Conservation (phyloP, 345 rosid species). For the Lepidium africanum region DNA sequence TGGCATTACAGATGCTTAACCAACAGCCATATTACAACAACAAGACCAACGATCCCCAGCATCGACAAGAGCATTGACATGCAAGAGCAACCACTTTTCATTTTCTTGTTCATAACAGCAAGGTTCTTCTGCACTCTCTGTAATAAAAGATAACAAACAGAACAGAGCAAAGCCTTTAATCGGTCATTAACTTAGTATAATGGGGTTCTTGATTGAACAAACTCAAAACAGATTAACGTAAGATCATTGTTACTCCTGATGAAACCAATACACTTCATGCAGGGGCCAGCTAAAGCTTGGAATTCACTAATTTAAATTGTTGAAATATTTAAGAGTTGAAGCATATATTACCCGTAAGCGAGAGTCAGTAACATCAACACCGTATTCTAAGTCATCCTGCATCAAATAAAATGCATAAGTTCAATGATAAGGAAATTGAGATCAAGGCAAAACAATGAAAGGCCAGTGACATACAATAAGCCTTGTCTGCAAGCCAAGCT, state of each 20-base stretch:
- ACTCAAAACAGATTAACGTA: not conserved
- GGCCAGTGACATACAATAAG: constrained; percentile 52
- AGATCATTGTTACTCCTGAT: not conserved
- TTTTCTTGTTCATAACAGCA: constrained; percentile 84
- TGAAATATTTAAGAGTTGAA: not conserved
- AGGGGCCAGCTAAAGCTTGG: not conserved
- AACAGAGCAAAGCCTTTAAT: not conserved
- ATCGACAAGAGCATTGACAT: constrained; percentile 77
- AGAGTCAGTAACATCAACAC: constrained; percentile 86
- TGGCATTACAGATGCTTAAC: constrained; percentile 61
- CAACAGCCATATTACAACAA: constrained; percentile 53
- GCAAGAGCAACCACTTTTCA: constrained; percentile 88
- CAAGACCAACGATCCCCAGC: constrained; percentile 70
- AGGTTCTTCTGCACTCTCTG: constrained; percentile 94
- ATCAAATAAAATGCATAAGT: not conserved
- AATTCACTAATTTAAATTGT: not conserved
- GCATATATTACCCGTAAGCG: constrained; percentile 58
- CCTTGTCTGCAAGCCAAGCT: constrained; percentile 76
- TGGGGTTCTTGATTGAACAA: not conserved
- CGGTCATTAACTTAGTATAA: not conserved
- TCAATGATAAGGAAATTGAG: not conserved
- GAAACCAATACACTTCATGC: not conserved
- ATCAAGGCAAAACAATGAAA: not conserved
- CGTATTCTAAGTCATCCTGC: constrained; percentile 92
- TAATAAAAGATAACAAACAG: constrained; percentile 10